These are phyloP conservation scores for Komagataea norvegica DNA, from an alignment of 1,139 yeast species.

Conservation along the genomic window DNA sequence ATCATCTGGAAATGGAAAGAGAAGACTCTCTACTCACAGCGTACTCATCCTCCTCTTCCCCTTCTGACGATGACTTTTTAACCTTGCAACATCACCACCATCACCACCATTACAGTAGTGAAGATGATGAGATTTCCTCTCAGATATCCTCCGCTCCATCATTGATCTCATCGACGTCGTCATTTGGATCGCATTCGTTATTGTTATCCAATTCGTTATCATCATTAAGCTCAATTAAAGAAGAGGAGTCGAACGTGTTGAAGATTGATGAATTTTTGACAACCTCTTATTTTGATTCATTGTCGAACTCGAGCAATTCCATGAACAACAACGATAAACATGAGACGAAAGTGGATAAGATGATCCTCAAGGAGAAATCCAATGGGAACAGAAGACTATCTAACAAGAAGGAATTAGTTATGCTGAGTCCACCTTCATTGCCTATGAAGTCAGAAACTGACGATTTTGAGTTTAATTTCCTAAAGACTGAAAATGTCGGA, in stretches of 20 bases:
- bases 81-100: neutral
- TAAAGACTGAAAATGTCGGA: conserved; percentile 16
- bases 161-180: conserved; percentile 17
- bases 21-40: conserved; percentile 15
- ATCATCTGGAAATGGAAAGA: conserved; percentile 17
- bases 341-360: conserved; percentile 3
- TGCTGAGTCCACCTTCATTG: conserved; percentile 14
- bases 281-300: conserved; percentile 21
- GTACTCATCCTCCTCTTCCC: conserved; percentile 5
- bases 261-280: conserved; percentile 23
- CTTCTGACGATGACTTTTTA: conserved; percentile 8
- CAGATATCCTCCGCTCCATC: conserved; percentile 23
- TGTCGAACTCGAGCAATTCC: neutral
- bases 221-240: conserved; percentile 19
- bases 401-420: neutral
- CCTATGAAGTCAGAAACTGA: conserved; percentile 11
- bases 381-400: neutral
- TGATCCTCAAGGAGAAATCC: conserved; percentile 8
- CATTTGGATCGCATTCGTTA: conserved; percentile 13
- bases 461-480: conserved; percentile 22
- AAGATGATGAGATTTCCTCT: conserved; percentile 21
- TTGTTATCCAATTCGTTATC: conserved; percentile 9
- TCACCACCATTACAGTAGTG: conserved; percentile 12
- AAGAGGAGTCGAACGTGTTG: conserved; percentile 17
- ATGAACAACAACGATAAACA: conserved; percentile 1